Base-by-base conservation (phyloP, 1,139 yeast genomes). In the Magnusiomyces clavatus region DNA sequence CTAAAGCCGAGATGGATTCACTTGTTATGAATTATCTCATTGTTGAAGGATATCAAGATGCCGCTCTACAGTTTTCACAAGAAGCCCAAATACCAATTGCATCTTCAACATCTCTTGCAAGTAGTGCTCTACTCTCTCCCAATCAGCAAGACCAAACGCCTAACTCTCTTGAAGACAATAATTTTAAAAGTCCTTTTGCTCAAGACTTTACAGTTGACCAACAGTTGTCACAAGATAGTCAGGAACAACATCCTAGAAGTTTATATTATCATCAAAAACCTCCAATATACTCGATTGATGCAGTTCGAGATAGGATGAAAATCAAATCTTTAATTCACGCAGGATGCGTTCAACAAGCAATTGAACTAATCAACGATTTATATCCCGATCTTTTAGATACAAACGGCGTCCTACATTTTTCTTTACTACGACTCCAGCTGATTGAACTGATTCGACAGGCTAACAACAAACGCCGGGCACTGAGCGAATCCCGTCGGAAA, bases 371-470 rank as follows among this genome's bases (percentile, higher is more conserved):
- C 51, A 69, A 69, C 51, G 74, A 72, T 36, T 55, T 61, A 24
- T 66, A 69, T 47, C 72, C 75, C 1, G 70, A 68, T 59, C 58
- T 71, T 42, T 58, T 71, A 34, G 74, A 70, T 54, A 60, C 61
- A 19, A 58, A 65, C 41, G 61, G 69, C 1, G 61, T 59, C 1
- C 55, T 70, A 39, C 74, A 70, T 54, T 71, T 71, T 51, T 57
- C 67, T 13, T 56, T 71, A 31, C 60, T 71, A 37, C 58, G 73
- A 11, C 57, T 71, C 17, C 74, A 72, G 52, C 59, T 72, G 39
- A 67, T 72, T 40, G 76, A 72, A 52, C 62, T 71, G 47, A 70
- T 72, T 38, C 60, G 74, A 11, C 45, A 45, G 3, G 49, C 51
- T n/a, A 51, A 51, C 49, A 38, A 41, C 47, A 20, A 24, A n/a